Conservation (phyloP, 2,329 filamentous ascomycete genomes). For the Myrmaecium sp. region DNA sequence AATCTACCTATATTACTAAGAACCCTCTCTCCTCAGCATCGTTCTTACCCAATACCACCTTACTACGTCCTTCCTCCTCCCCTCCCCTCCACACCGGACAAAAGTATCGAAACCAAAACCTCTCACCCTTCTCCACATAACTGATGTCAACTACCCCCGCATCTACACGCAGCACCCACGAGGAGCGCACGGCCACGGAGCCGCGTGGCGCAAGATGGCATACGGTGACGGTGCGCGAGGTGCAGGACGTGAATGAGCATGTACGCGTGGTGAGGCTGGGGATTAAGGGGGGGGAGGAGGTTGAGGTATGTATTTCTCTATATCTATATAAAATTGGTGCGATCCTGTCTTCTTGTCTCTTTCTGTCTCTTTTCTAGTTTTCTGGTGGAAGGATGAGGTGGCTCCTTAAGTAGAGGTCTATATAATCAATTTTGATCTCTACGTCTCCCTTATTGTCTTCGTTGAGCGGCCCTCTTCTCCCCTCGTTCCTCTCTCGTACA, state of each 20-base stretch:
- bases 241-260: slow-evolving; percentile 48
- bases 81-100: too few species aligned
- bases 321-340: too few species aligned
- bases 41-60: too few species aligned
- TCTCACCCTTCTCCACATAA: too few species aligned
- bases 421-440: neutral
- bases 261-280: slow-evolving; percentile 52
- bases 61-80: too few species aligned
- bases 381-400: neutral
- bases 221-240: slow-evolving; percentile 40
- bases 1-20: too few species aligned
- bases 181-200: slow-evolving; percentile 57
- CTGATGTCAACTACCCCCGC: too few species aligned
- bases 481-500: neutral
- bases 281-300: slow-evolving; percentile 31
- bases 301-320: slow-evolving; percentile 29
- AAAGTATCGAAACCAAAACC: too few species aligned
- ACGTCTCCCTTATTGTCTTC: neutral
- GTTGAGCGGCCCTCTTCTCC: neutral
- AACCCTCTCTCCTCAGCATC: too few species aligned
- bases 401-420: slow-evolving; percentile 1
- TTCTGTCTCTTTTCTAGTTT: slow-evolving; percentile 7
- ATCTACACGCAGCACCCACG: slow-evolving; percentile 40
- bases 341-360: too few species aligned
- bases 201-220: slow-evolving; percentile 52